These are phyloP conservation scores for Neohortaea acidophila DNA, from an alignment of 495 filamentous ascomycete species.

Conservation along the genomic window DNA sequence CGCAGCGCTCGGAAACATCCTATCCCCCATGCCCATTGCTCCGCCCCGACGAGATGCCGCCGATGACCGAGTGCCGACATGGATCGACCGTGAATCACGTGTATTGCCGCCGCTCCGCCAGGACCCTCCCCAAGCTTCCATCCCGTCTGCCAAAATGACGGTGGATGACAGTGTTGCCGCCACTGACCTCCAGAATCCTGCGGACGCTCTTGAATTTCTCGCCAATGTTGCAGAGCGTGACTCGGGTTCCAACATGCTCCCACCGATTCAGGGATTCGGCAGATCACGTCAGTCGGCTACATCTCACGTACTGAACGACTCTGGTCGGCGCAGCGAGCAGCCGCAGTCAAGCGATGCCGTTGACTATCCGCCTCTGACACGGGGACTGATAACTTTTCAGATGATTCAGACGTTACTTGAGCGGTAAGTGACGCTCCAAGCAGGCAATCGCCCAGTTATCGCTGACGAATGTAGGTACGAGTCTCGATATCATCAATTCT, in stretches of 20 bases:
- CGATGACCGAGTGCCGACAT: constrained; percentile 2
- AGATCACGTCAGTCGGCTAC: not conserved
- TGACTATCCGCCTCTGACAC: constrained; percentile 23
- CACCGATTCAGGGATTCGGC: constrained; percentile 10
- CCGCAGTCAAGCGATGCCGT: not conserved
- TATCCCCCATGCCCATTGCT: not conserved
- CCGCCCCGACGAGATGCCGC: not conserved
- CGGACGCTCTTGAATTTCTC: constrained; percentile 34
- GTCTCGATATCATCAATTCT: constrained; percentile 41
- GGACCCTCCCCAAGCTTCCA: constrained; percentile 2
- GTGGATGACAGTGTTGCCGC: constrained; percentile 25
- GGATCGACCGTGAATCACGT: constrained; percentile 10
- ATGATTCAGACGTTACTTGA: constrained; percentile 37
- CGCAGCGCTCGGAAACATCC: not conserved
- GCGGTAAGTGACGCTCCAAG: constrained; percentile 28
- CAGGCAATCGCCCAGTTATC: too few relatives aligned
- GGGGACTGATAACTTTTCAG: constrained; percentile 33
- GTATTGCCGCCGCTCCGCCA: constrained; percentile 10
- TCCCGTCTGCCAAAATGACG: constrained; percentile 6
- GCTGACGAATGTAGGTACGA: constrained; percentile 10
- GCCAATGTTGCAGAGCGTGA: constrained; percentile 32
- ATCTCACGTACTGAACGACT: not conserved
- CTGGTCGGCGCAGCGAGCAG: not conserved
- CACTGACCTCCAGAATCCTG: constrained; percentile 31
- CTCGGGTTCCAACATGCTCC: constrained; percentile 8